Percentiles rank a stretch among this genome's conserved stretches.
These are phyloP conservation scores for Chrysoporthe deuterocubensis DNA, from an alignment of 2,329 filamentous ascomycete genomes.

Conservation along the genomic window DNA sequence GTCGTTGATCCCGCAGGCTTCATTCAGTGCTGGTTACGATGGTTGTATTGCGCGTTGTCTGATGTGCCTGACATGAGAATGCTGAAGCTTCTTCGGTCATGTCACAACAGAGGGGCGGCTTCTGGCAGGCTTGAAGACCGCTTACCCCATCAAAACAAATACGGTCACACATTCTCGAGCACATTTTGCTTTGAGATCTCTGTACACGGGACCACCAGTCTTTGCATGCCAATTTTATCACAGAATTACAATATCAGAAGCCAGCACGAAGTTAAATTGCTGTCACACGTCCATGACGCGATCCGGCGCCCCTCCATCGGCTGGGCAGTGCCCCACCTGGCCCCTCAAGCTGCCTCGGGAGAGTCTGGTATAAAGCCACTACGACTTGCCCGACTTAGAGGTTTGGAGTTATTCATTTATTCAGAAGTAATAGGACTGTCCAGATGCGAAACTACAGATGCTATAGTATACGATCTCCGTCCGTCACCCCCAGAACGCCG, in stretches of 20 bases:
- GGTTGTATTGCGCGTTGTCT: no score
- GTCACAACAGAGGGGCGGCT: no score
- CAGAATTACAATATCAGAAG: neutral
- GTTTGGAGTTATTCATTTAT: neutral
- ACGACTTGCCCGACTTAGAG: neutral
- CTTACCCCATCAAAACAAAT: no score
- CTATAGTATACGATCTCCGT: constrained; percentile 8
- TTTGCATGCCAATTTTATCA: no score
- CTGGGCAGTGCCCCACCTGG: no score
- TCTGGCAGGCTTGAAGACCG: no score
- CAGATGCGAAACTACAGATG: neutral
- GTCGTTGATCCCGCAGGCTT: neutral
- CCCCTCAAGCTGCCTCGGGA: no score
- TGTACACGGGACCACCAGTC: no score
- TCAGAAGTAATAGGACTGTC: neutral
- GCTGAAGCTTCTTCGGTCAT: no score
- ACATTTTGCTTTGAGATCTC: no score
- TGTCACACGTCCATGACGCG: neutral
- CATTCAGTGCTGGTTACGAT: neutral
- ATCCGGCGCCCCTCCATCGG: constrained; percentile 1
- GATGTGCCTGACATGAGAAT: no score
- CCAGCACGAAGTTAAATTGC: neutral
- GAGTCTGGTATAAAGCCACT: neutral
- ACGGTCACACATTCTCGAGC: no score
- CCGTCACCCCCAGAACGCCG: neutral